Evolutionary conservation across 2,329 filamentous ascomycete genomes (phyloP).

Genomic region (Cercospora sp.): DNA sequence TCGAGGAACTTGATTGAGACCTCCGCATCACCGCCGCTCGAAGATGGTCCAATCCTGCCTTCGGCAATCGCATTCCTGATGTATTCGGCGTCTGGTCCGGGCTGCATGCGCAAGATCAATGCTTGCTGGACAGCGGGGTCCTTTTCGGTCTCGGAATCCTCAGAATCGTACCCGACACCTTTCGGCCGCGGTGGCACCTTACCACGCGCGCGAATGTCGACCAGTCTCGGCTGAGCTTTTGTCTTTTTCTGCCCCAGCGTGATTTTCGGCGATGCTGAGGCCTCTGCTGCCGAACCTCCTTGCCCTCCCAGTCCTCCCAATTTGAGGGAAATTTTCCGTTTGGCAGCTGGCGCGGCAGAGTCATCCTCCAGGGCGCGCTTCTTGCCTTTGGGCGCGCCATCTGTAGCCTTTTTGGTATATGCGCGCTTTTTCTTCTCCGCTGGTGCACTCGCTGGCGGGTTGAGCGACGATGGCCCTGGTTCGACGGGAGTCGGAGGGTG

Average conservation of each 20-base stretch:
- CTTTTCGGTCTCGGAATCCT: constrained; percentile 83
- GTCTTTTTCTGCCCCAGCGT: constrained; percentile 47
- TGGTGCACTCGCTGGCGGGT: constrained; percentile 32
- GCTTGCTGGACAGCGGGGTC: constrained; percentile 90
- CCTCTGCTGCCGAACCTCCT: neutral
- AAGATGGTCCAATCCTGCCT: constrained; percentile 69
- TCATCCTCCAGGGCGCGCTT: constrained; percentile 40
- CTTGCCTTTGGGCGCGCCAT: constrained; percentile 34
- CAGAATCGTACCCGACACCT: constrained; percentile 94
- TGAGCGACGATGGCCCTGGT: constrained; percentile 30
- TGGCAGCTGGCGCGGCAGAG: constrained; percentile 35
- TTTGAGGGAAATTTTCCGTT: constrained; percentile 39
- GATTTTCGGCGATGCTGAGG: constrained; percentile 45
- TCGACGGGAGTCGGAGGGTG: constrained; percentile 31
- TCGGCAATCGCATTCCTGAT: constrained; percentile 68
- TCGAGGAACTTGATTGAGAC: constrained; percentile 79
- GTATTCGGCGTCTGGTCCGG: constrained; percentile 83
- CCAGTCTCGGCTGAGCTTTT: constrained; percentile 27
- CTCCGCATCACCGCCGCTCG: constrained; percentile 69
- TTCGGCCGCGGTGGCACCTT: constrained; percentile 49
- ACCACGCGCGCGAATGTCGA: constrained; percentile 28
- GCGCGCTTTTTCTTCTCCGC: constrained; percentile 43
- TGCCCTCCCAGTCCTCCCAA: constrained; percentile 25
- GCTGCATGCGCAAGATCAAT: constrained; percentile 83
- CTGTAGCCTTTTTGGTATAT: constrained; percentile 42